Evolutionary conservation across 2,329 filamentous ascomycete species (phyloP), one percentile per base, ranked within the genome.

Genomic region (Colletotrichum camelliae): DNA sequence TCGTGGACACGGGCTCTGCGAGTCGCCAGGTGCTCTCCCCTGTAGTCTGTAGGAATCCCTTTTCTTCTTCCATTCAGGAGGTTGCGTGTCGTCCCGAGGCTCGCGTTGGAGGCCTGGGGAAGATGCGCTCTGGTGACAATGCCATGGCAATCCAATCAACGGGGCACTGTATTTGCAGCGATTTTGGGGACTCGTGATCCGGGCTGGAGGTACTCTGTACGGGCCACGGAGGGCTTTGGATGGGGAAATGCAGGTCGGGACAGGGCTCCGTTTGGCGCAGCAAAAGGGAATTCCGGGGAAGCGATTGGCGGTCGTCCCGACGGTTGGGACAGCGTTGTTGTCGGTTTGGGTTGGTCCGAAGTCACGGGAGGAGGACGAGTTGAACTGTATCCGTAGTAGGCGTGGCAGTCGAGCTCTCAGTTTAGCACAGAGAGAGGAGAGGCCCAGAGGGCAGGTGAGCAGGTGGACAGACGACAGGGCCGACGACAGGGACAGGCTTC

Each of bases 221-320:
- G 55, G 57, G 37, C 24, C 9, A 35, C 31, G 61, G 35, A 37
- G 52, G 21, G 35, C 7, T 27, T 24, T 71, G 33, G 52, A 72
- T 39, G 66, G 62, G 72, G 68, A 65, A 68, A 68, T 65, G 48
- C 57, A 37, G 24, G 33, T 37, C 72, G 72, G 71, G 33, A 70
- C 52, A 67, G 64, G 65, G 37, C 64, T 77, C 67, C 62, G 72
- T 69, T 67, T 67, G 48, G 29, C 71, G 52, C 37, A 35, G 69
- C 37, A 13, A 24, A 31, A 61, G 18, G 52, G 29, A 24, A 35
- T 75, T 71, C 62, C 60, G 60, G 61, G 66, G 75, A 71, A 67
- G 60, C 71, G 60, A 72, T 76, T 72, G 66, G 74, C 70, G 74
- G 72, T 72, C 68, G 72, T 72, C 52, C 72, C 72, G 72, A 75